phyloP scores from a whole-genome alignment of 2,329 filamentous ascomycete genomes.

The Didymella segeticola region DNA sequence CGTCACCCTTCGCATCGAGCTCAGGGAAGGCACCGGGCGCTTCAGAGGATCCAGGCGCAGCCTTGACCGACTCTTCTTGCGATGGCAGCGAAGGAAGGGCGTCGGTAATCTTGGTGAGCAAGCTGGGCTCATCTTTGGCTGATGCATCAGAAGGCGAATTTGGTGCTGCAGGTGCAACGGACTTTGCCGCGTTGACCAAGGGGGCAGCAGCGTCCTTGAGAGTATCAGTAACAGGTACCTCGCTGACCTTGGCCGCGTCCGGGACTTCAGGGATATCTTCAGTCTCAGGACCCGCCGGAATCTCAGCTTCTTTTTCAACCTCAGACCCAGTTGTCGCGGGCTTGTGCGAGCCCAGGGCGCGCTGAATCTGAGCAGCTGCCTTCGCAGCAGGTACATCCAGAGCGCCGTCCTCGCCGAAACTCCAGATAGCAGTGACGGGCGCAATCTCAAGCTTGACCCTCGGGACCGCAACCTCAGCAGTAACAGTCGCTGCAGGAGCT shows the following conservation, averaged over 20 bases:
- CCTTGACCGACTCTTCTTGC: conserved; percentile 8
- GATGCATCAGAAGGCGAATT: conserved; percentile 9
- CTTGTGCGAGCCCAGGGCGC: conserved; percentile 24
- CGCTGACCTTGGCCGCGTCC: neutral
- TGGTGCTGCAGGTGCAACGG: neutral
- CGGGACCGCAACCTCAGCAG: conserved; percentile 46
- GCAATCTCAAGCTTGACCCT: conserved; percentile 35
- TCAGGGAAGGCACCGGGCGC: conserved; percentile 32
- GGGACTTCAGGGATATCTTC: neutral
- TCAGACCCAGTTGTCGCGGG: neutral
- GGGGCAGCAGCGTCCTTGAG: conserved; percentile 7
- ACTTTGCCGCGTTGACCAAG: conserved; percentile 9
- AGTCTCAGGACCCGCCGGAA: neutral
- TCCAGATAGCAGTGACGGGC: conserved; percentile 43
- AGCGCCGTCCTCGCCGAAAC: conserved; percentile 43
- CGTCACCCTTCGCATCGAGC: conserved; percentile 5
- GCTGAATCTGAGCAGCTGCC: conserved; percentile 37
- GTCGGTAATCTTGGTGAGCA: conserved; percentile 11
- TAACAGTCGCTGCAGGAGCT: conserved; percentile 51
- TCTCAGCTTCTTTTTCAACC: neutral
- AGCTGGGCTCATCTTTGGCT: conserved; percentile 8
- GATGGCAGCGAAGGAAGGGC: conserved; percentile 10
- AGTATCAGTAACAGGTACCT: conserved; percentile 1
- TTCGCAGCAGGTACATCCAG: conserved; percentile 43
- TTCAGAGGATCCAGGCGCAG: conserved; percentile 22